Percentiles rank a stretch among this genome's conserved stretches.
Evolutionary conservation across 2,329 filamentous ascomycete genomes (phyloP).

Genomic region (Volutella citrinella): DNA sequence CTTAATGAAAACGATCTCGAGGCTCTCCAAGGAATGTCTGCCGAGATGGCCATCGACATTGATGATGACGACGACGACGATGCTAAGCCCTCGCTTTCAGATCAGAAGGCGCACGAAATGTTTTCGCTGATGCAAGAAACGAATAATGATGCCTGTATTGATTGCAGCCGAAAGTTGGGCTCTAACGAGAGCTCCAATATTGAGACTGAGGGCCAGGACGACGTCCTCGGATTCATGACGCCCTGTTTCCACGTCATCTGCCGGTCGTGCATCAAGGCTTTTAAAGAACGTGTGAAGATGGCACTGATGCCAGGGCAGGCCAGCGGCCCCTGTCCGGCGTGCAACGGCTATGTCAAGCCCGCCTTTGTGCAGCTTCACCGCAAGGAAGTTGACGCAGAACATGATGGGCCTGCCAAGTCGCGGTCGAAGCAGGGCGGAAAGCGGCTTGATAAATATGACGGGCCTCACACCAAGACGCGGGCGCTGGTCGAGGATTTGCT

Average conservation of each 20-base stretch:
- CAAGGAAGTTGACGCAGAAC: conserved; percentile 54
- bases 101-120: conserved; percentile 79
- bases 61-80: conserved; percentile 75
- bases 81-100: conserved; percentile 54
- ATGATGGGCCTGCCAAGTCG: conserved; percentile 47
- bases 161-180: conserved; percentile 65
- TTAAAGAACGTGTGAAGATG: conserved; percentile 51
- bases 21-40: conserved; percentile 75
- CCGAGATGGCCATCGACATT: conserved; percentile 82
- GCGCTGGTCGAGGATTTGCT: conserved; percentile 76
- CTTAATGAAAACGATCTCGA: conserved; percentile 80
- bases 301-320: conserved; percentile 34
- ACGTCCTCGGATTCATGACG: conserved; percentile 75
- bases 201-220: conserved; percentile 56
- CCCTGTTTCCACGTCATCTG: conserved; percentile 87
- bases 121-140: conserved; percentile 81
- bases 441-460: conserved; percentile 70
- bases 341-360: conserved; percentile 60
- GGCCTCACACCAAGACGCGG: conserved; percentile 88
- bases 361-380: conserved; percentile 67
- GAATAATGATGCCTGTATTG: conserved; percentile 69
- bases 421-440: conserved; percentile 38
- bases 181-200: conserved; percentile 53
- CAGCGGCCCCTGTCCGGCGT: conserved; percentile 63
- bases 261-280: conserved; percentile 63